Evolutionary conservation across 768 basidiomycete genomes (phyloP).

Genomic region (Tricholomella constricta): DNA sequence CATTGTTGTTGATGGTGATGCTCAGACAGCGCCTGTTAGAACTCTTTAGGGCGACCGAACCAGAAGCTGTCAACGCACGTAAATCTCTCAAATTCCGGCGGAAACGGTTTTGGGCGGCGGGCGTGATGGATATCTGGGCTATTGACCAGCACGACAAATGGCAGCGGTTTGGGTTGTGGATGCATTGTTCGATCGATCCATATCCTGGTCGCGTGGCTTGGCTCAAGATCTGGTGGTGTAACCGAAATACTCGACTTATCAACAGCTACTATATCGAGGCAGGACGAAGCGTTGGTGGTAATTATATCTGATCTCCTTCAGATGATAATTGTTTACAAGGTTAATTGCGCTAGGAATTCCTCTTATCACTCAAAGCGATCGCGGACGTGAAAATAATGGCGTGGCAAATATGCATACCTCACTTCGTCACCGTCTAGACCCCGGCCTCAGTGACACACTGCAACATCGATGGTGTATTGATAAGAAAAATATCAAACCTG

Average conservation of each 20-base stretch:
- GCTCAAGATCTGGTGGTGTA: constrained; percentile 37
- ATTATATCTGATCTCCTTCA: too few species aligned
- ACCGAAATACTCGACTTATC: constrained; percentile 22
- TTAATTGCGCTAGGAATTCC: constrained; percentile 29
- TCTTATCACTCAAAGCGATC: constrained; percentile 39
- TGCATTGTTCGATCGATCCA: constrained; percentile 23
- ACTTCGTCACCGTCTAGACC: constrained; percentile 35
- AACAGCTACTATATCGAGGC: constrained; percentile 1
- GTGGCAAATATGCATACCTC: constrained; percentile 39
- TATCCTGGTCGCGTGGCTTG: constrained; percentile 27
- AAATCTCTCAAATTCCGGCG: constrained; percentile 25
- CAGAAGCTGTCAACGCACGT: constrained; percentile 18
- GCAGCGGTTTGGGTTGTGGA: constrained; percentile 36
- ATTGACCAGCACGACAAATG: constrained; percentile 53
- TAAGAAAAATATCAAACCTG: constrained; percentile 39
- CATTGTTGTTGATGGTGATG: not conserved
- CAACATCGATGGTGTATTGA: constrained; percentile 38
- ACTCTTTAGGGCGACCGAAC: constrained; percentile 1
- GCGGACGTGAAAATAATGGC: constrained; percentile 35
- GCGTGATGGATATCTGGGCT: constrained; percentile 23
- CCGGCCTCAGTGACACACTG: constrained; percentile 27
- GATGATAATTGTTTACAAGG: too few species aligned
- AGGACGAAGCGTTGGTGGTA: not conserved
- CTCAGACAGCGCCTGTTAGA: constrained; percentile 4
- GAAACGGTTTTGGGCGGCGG: constrained; percentile 38